Evolutionary conservation across 2,329 filamentous ascomycete species (phyloP), one percentile per base, ranked within the genome.

Genomic region (Pochonia chlamydosporia): DNA sequence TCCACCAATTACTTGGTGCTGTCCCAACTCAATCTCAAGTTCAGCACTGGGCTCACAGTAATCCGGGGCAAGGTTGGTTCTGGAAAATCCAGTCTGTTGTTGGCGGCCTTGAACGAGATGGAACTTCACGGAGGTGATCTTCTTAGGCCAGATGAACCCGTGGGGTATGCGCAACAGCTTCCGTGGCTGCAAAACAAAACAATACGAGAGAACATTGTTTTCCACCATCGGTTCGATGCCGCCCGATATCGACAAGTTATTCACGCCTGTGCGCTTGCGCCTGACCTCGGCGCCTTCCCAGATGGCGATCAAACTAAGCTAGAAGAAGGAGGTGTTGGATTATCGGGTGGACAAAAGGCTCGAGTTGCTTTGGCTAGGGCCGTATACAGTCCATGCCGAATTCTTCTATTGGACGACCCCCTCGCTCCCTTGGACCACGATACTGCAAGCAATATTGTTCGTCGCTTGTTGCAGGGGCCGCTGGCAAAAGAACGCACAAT

Each of bases 121-220:
- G 85, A 95, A 49, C 82, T 87, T 51, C 68, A 70, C 14, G 73
- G 79, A 1, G 78, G 78, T 7, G 59, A 65, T 5, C 65, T 73
- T 41, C 54, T 58, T 2, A 56, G 80, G 2, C 73, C 77, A 0
- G 65, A 69, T 26, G 72, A 78, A 46, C 73, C 74, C 51, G 63
- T 80, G 13, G 71, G 73, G 2, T 77, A 83, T 62, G 73, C 76
- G 50, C 70, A 81, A 48, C 82, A 85, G 55, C 75, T 79, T 1
- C 78, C 81, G 0, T 85, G 81, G 80, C 65, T 85, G 5, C 80
- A 84, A 60, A 82, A 78, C 61, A 82, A 81, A 69, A 82, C 76
- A 3, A 79, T 85, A 41, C 72, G 76, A 2, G 77, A 85, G 13
- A 85, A 85, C 54, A 84, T 85, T 14, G 57, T 83, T 3, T 85